phyloP scores from a whole-genome alignment of 768 basidiomycete genomes.

The Kwoniella mangroviensis region DNA sequence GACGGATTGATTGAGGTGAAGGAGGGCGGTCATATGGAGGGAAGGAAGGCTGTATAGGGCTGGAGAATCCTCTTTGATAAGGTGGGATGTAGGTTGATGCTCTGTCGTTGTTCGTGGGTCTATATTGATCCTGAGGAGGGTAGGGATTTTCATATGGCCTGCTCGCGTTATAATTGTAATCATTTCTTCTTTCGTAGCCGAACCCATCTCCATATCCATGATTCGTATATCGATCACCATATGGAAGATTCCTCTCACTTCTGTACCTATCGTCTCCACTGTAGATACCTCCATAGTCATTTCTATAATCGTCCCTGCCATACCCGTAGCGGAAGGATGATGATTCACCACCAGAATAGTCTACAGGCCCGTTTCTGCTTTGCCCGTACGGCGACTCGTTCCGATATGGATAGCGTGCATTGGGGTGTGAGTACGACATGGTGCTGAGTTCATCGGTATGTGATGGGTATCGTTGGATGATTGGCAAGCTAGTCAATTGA shows the following conservation, averaged over 20 bases:
- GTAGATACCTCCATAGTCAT: neutral
- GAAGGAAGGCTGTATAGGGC: neutral
- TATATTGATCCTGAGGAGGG: neutral
- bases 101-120: neutral
- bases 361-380: neutral
- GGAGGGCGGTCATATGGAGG: neutral
- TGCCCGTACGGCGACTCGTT: neutral
- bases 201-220: neutral
- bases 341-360: neutral
- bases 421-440: neutral
- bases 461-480: neutral
- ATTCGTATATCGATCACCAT: neutral
- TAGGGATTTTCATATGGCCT: neutral
- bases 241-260: neutral
- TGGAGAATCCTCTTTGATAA: neutral
- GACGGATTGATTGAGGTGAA: neutral
- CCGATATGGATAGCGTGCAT: neutral
- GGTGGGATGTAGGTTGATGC: neutral
- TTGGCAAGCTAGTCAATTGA: neutral
- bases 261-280: neutral
- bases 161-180: neutral
- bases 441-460: neutral
- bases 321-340: slow-evolving; percentile 1
- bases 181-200: neutral
- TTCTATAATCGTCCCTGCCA: neutral